Evolutionary conservation across 257 asterid genomes (phyloP).

Genomic region (Jasminum sambac): DNA sequence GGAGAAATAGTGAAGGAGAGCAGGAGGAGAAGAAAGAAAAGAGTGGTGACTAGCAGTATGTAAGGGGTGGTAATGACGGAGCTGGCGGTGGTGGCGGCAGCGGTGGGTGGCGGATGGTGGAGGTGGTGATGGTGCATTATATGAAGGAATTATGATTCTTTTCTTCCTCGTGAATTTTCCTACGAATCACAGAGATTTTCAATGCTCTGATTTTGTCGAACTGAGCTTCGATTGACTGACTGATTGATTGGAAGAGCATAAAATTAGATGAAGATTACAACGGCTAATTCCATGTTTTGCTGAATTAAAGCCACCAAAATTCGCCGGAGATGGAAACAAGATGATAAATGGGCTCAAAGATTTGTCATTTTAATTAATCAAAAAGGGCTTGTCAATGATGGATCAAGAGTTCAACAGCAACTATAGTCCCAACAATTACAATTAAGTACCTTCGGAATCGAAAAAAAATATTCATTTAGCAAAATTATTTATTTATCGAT

Average conservation of each 20-base stretch:
- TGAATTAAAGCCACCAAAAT: background rate
- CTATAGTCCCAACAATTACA: too few species aligned
- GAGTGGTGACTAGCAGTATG: constrained; percentile 50
- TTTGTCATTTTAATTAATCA: background rate
- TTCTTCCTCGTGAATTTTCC: background rate
- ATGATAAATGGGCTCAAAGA: background rate
- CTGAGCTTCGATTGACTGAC: background rate
- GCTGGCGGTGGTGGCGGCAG: constrained; percentile 21
- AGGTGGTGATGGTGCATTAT: constrained; percentile 23
- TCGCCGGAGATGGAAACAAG: background rate
- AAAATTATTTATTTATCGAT: too few species aligned
- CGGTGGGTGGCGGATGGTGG: constrained; percentile 25
- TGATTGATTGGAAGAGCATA: background rate
- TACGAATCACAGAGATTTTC: background rate
- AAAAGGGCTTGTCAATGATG: background rate
- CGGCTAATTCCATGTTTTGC: background rate
- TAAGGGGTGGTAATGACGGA: constrained; percentile 31
- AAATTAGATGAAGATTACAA: background rate
- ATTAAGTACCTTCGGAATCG: too few species aligned
- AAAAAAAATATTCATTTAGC: too few species aligned
- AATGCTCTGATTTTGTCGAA: background rate
- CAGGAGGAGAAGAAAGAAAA: constrained; percentile 60
- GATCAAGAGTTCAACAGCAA: too few species aligned
- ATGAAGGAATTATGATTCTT: background rate
- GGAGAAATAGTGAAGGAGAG: constrained; percentile 51